A percentile compares a stretch with the other conserved stretches of the same genome.
phyloP scores from a whole-genome alignment of 2,329 filamentous ascomycete species.

The Talaromyces sp. region DNA sequence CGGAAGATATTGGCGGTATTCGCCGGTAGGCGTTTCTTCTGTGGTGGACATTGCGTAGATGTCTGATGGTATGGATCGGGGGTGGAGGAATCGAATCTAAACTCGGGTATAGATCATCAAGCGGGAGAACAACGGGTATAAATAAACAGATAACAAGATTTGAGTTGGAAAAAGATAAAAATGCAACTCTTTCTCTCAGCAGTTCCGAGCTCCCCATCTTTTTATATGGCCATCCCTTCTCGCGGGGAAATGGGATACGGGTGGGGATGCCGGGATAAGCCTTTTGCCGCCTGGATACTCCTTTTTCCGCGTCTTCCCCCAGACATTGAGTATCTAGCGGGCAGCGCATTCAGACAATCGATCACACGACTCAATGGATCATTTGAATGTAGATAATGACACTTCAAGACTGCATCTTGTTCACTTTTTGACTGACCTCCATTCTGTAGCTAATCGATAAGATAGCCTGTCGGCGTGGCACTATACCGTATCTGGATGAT shows the following conservation, averaged over 20 bases:
- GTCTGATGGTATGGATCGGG: background rate
- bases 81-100: background rate
- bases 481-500: background rate
- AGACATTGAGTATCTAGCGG: background rate
- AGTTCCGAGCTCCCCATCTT: background rate
- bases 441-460: slow-evolving; percentile 1
- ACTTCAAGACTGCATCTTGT: background rate
- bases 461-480: background rate
- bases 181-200: background rate
- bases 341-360: background rate
- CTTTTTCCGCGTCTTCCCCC: background rate
- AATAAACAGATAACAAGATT: background rate
- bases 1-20: slow-evolving; percentile 60
- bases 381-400: background rate
- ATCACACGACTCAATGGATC: background rate
- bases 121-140: background rate
- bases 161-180: background rate
- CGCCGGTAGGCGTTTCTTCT: slow-evolving; percentile 26
- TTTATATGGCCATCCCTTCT: slow-evolving; percentile 1
- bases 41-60: slow-evolving; percentile 8
- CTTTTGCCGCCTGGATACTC: slow-evolving; percentile 13
- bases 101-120: background rate
- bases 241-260: background rate
- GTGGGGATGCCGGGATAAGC: slow-evolving; percentile 15
- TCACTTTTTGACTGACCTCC: background rate